Base-by-base conservation (phyloP, 2,329 filamentous ascomycete genomes). In the Fusarium guadeloupense region DNA sequence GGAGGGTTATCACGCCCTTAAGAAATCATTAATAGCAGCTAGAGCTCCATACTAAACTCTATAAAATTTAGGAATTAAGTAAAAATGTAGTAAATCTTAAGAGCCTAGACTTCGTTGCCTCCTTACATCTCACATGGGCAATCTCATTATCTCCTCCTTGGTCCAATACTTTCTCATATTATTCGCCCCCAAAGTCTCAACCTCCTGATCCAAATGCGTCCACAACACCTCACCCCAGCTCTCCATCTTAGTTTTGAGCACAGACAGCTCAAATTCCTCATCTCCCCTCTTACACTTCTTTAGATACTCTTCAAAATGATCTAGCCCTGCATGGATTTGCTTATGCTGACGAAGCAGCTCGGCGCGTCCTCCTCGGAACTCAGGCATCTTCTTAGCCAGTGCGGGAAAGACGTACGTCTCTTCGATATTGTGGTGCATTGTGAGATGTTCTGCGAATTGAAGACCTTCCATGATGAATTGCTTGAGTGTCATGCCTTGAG, bases 181-280 rank as follows among this genome's bases (percentile, higher is more conserved):
- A 74, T 95, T 90, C 38, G 92, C 92, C 3, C 89, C 85, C 26
- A 97, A 75, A 64, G 90, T 85, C 74, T 81, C 79, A 8, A 97
- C 92, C 81, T 97, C 93, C 68, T 93, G 88, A 69, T 95, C 91
- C 57, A 97, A 77, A 81, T 97, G 93, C 70, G 78, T 80, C 90
- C 92, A 94, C 42, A 97, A 74, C 61, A 96, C 90, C 9, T 81
- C 80, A 10, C 90, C 90, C 85, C 93, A 97, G 5, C 75, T 75
- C 74, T 96, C 90, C 87, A 96, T 88, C 69, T 91, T 83, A 30
- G 75, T 79, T 77, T 87, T 89, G 73, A 97, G 73, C 69, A 86
- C 85, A 14, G 50, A 62, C 70, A 86, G 71, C 56, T 83, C 80
- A 40, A 89, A 76, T 52, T 86, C 84, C 26, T 71, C 78, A 78